phyloP scores from a whole-genome alignment of 345 rosid species.

The Limnanthes douglasii region DNA sequence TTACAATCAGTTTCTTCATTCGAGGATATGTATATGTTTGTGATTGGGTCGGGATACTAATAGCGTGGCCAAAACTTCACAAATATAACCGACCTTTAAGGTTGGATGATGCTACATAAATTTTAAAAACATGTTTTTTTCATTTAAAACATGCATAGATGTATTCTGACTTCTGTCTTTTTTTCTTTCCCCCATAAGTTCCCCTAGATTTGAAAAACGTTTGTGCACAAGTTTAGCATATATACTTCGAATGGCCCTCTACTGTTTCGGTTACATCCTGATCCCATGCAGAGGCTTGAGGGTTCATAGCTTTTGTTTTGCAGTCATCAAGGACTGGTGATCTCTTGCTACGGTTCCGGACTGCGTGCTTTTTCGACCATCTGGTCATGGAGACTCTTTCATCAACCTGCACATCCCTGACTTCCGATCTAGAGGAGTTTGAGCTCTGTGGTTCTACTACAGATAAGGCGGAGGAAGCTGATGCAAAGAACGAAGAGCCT shows the following conservation, averaged over 20 bases:
- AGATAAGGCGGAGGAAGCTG: conserved; percentile 38
- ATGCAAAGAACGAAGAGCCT: conserved; percentile 30
- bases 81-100: too few relatives aligned
- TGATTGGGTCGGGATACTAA: too few relatives aligned
- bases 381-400: conserved; percentile 76
- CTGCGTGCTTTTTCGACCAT: conserved; percentile 72
- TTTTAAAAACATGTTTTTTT: too few relatives aligned
- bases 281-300: conserved; percentile 46
- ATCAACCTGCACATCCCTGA: conserved; percentile 81
- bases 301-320: conserved; percentile 38
- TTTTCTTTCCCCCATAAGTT: too few relatives aligned
- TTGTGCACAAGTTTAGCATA: background rate
- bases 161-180: too few relatives aligned
- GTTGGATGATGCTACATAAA: too few relatives aligned
- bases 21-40: too few relatives aligned
- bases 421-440: conserved; percentile 33
- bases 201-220: too few relatives aligned
- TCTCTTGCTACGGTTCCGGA: conserved; percentile 31
- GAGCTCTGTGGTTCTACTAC: conserved; percentile 33
- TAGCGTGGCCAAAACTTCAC: too few relatives aligned
- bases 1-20: too few relatives aligned
- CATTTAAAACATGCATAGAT: too few relatives aligned
- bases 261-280: conserved; percentile 42
- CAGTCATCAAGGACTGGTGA: conserved; percentile 52
- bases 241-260: conserved; percentile 28